These are phyloP conservation scores for Odonthalia washingtoniensis DNA, from an alignment of 31 red algal genomes.

Conservation along the genomic window DNA sequence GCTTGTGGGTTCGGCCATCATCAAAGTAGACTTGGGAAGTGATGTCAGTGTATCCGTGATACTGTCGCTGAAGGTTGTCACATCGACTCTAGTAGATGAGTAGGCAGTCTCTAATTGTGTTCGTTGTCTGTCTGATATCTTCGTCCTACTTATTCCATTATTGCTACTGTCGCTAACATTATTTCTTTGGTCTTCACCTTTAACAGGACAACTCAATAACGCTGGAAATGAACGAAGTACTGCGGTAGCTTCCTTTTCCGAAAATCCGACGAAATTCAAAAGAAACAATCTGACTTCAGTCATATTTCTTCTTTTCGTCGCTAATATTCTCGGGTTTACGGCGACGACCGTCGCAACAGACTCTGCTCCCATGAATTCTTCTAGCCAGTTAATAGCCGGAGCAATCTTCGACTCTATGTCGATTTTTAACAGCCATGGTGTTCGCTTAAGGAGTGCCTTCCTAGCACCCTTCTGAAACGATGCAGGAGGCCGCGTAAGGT, in stretches of 20 bases:
- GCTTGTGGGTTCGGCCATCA: slow-evolving; percentile 10
- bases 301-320: slow-evolving; percentile 22
- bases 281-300: slow-evolving; percentile 39
- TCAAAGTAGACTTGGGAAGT: too few relatives aligned
- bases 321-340: slow-evolving; percentile 29
- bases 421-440: slow-evolving; percentile 57
- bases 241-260: slow-evolving; percentile 5
- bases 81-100: too few relatives aligned
- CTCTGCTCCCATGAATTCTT: background rate
- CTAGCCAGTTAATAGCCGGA: slow-evolving; percentile 44
- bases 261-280: slow-evolving; percentile 6
- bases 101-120: too few relatives aligned
- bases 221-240: slow-evolving; percentile 28
- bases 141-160: too few relatives aligned
- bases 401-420: slow-evolving; percentile 61
- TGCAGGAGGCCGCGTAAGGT: slow-evolving; percentile 16
- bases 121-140: too few relatives aligned
- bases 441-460: slow-evolving; percentile 34
- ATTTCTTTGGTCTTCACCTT: too few relatives aligned
- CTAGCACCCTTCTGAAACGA: slow-evolving; percentile 38
- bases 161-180: too few relatives aligned
- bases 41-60: too few relatives aligned
- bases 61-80: too few relatives aligned
- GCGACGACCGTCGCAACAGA: background rate
- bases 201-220: slow-evolving; percentile 51